Evolutionary conservation across 352 stramenopile species (phyloP), one percentile per base, ranked within the genome.

Genomic region (Pythium sp.): DNA sequence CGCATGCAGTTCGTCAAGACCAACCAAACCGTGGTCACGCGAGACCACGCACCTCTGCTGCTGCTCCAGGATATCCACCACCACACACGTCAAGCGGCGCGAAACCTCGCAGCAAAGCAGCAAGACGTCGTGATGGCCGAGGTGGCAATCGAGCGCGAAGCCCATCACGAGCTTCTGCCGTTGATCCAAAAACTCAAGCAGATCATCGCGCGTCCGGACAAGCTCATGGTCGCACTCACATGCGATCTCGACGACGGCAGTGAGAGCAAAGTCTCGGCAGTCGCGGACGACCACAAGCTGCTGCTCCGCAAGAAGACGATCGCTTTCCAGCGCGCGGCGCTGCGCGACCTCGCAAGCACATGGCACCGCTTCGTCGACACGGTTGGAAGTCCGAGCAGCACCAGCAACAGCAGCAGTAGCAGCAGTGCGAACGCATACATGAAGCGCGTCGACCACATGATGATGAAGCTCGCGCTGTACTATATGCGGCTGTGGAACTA

Each of bases 401-500:
- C 5, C 5, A 49, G 41, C 41, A 49, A 15, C 5, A 57, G 51
- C 49, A 26, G 6, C 15, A 49, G 6, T 5, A 49, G 41, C 1
- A 57, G 60, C 36, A 26, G 32, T 32, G 34, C 49, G 58, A 63
- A 41, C 9, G n/a, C 30, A 30, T 56, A 69, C 62, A 66, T 75
- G 12, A 63, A 69, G 30, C 59, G 73, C 53, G 72, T 76, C 8
- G 79, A 90, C 58, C 47, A 70, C 59, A 76, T 82, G 73, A 79
- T 91, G 76, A 62, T 81, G 26, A 91, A 91, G 72, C 65, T 81
- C 28, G 65, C 70, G 63, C 49, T 90, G 22, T 82, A 84, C 62
- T 85, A 90, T 67, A 78, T 79, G 68, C 71, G 70, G 2, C 28
- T 91, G 69, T 93, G 86, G 86, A 74, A 77, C 55, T 79, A 78